phyloP scores from a whole-genome alignment of 331 rosid species.

The Spiraea crenata region DNA sequence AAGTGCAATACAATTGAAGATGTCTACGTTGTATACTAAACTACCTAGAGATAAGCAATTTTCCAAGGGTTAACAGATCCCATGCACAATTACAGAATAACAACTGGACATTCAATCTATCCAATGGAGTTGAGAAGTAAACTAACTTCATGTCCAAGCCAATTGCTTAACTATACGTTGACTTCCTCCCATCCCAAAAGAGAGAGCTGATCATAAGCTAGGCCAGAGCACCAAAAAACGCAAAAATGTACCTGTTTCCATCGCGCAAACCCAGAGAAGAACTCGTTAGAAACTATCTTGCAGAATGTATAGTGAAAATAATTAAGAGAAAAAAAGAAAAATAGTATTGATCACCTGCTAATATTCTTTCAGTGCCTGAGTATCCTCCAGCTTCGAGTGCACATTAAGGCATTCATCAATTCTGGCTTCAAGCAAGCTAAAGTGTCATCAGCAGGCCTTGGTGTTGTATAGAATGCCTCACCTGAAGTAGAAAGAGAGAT shows the following conservation, averaged over 20 bases:
- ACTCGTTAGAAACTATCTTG: neutral
- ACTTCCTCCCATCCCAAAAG: no score
- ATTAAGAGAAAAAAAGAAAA: neutral
- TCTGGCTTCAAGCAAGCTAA: neutral
- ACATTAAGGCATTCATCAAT: slow-evolving; percentile 8
- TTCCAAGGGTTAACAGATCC: neutral
- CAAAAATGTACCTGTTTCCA: neutral
- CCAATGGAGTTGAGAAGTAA: neutral
- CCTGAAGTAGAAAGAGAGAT: neutral
- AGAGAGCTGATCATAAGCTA: neutral
- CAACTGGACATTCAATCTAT: neutral
- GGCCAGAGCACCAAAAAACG: neutral
- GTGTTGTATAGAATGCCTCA: neutral
- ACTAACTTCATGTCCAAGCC: slow-evolving; percentile 5
- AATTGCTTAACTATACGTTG: neutral
- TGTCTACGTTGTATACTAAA: no score
- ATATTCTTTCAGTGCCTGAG: neutral
- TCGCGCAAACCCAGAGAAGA: no score
- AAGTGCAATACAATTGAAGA: neutral
- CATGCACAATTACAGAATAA: neutral
- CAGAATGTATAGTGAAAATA: neutral
- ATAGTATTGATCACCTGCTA: neutral
- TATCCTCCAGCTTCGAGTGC: slow-evolving; percentile 5
- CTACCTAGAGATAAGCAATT: no score
- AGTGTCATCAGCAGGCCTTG: neutral